Conservation (phyloP, 176 grass and related monocot genomes). For the Cenchrus fungigraminus region DNA sequence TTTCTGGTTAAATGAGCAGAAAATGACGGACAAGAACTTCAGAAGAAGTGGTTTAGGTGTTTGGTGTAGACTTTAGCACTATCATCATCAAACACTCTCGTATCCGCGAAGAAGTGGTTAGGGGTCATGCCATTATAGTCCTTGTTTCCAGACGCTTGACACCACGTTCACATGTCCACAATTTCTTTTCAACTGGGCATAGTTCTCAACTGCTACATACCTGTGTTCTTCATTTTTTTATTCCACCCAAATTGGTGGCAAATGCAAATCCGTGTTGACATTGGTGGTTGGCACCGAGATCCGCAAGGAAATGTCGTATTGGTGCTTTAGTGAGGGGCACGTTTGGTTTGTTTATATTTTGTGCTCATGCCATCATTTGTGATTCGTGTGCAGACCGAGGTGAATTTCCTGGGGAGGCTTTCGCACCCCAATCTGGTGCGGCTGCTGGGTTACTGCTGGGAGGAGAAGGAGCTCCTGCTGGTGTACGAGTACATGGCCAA, state of each 20-base stretch:
- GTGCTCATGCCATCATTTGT: neutral
- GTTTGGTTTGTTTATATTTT: constrained; percentile 4
- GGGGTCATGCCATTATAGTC: neutral
- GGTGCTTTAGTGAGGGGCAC: constrained; percentile 32
- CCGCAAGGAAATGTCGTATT: neutral
- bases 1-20: no score
- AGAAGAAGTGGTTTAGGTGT: neutral
- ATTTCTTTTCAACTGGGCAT: neutral
- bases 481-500: constrained; percentile 82
- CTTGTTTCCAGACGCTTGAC: neutral
- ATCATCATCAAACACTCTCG: neutral
- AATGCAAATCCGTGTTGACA: neutral
- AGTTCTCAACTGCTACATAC: neutral
- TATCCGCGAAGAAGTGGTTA: neutral
- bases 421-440: constrained; percentile 73
- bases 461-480: constrained; percentile 72
- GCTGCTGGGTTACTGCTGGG: constrained; percentile 72
- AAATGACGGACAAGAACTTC: neutral
- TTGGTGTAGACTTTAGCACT: neutral
- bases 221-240: neutral
- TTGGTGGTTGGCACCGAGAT: constrained; percentile 23
- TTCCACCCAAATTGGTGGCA: neutral
- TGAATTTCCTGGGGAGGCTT: constrained; percentile 72
- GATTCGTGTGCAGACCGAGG: constrained; percentile 56
- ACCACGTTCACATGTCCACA: constrained; percentile 32